Percentiles rank a stretch among this genome's conserved stretches.
Evolutionary conservation across 2,329 filamentous ascomycete species (phyloP).

Genomic region (Phyllachora maydis): DNA sequence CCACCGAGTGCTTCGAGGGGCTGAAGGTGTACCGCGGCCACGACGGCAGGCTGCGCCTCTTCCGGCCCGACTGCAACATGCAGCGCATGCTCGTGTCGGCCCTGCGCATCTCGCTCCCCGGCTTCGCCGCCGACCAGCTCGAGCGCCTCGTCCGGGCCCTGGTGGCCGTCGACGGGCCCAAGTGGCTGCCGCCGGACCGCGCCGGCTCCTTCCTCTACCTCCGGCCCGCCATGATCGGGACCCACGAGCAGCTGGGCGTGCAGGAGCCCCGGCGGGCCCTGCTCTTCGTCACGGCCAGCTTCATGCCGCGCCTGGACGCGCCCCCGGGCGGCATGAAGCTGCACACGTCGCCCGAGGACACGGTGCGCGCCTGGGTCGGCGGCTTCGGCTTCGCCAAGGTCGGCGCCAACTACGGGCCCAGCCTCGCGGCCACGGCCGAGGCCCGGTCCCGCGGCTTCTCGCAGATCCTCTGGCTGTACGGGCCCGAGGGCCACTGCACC

Average conservation of each 20-base stretch:
- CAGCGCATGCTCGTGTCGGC: constrained; percentile 39
- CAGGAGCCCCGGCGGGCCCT: constrained; percentile 64
- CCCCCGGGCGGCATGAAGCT: constrained; percentile 43
- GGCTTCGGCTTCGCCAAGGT: constrained; percentile 87
- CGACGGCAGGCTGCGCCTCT: constrained; percentile 54
- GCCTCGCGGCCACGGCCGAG: constrained; percentile 56
- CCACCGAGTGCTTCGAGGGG: constrained; percentile 81
- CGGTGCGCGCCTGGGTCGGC: constrained; percentile 79
- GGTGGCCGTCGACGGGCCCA: constrained; percentile 49
- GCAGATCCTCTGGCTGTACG: constrained; percentile 90
- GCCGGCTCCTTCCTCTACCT: constrained; percentile 63
- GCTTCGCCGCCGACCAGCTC: constrained; percentile 49
- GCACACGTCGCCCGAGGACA: constrained; percentile 61
- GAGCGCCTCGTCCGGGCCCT: constrained; percentile 55
- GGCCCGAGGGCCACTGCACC: constrained; percentile 55
- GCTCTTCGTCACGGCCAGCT: constrained; percentile 60
- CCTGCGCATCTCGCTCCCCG: constrained; percentile 50
- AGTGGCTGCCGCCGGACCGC: constrained; percentile 56
- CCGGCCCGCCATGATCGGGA: constrained; percentile 72
- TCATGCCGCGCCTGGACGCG: constrained; percentile 35
- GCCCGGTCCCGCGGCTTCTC: constrained; percentile 56
- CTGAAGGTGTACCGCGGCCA: constrained; percentile 63
- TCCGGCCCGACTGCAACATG: constrained; percentile 57
- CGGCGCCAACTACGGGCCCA: constrained; percentile 83
- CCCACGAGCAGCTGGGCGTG: constrained; percentile 61